phyloP scores from a whole-genome alignment of 352 stramenopile genomes.

The Globisporangium sylvaticum region DNA sequence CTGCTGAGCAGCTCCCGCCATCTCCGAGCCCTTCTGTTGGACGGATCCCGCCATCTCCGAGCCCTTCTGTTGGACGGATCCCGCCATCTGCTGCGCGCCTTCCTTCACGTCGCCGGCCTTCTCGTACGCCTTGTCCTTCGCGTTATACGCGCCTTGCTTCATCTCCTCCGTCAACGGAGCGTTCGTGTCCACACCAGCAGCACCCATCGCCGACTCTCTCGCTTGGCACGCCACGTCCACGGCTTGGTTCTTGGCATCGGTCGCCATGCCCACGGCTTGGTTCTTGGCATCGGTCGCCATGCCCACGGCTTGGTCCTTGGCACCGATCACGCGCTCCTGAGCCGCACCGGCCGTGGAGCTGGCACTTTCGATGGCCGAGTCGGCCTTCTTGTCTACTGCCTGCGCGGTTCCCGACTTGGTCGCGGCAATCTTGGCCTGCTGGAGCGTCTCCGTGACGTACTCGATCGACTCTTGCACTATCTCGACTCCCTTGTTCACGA shows the following conservation, averaged over 20 bases:
- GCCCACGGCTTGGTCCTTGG: not conserved
- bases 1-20: not conserved
- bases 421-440: not conserved
- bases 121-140: not conserved
- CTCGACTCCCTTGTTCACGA: not conserved
- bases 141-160: not conserved
- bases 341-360: not conserved
- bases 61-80: not conserved
- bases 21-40: not conserved
- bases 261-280: too few species aligned
- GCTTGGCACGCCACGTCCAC: not conserved
- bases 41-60: not conserved
- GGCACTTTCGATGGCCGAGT: not conserved
- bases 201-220: too few species aligned
- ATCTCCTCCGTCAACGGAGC: not conserved
- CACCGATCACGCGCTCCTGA: too few species aligned
- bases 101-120: conserved; percentile 1
- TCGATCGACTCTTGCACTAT: not conserved
- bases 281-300: too few species aligned
- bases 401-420: not conserved
- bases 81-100: conserved; percentile 5
- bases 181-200: too few species aligned
- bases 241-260: not conserved
- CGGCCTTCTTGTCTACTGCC: not conserved
- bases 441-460: not conserved